These are phyloP conservation scores for Lentinula edodes DNA, from an alignment of 768 basidiomycete genomes.

Conservation along the genomic window DNA sequence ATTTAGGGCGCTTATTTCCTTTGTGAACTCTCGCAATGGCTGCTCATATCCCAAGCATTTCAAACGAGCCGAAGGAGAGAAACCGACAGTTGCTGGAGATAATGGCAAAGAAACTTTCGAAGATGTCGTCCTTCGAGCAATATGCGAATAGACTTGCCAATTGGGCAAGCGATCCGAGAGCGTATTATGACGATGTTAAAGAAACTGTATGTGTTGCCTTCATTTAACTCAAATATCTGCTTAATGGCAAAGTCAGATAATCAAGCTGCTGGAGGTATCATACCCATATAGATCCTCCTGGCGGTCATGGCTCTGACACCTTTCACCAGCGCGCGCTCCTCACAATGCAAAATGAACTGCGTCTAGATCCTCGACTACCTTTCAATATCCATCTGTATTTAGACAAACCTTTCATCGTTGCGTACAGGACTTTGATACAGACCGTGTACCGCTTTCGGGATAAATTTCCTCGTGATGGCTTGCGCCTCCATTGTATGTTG, in stretches of 20 bases:
- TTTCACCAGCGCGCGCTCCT: slow-evolving; percentile 28
- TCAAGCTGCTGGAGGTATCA: slow-evolving; percentile 42
- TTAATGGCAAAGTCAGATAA: slow-evolving; percentile 30
- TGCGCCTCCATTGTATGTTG: not conserved
- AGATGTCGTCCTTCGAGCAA: not conserved
- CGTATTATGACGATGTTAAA: slow-evolving; percentile 47
- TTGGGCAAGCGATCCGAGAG: slow-evolving; percentile 26
- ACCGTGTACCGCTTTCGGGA: slow-evolving; percentile 15
- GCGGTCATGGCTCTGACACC: not conserved
- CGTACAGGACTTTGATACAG: slow-evolving; percentile 28
- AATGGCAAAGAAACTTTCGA: not conserved
- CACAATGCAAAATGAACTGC: slow-evolving; percentile 26
- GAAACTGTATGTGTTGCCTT: slow-evolving; percentile 34
- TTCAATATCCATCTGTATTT: slow-evolving; percentile 24
- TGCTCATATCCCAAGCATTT: not conserved
- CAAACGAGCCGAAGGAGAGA: not conserved
- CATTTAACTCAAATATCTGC: not conserved
- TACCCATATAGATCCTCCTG: not conserved
- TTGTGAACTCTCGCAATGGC: not conserved
- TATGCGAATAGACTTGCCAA: not conserved
- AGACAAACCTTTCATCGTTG: slow-evolving; percentile 23
- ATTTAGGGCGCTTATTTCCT: not conserved
- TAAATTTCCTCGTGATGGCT: not conserved
- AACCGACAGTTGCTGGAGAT: not conserved
- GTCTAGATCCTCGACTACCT: slow-evolving; percentile 15